Evolutionary conservation across 164 flowering plant species (phyloP), one percentile per base, ranked within the genome.

Genomic region (Nymphaea thermarum): DNA sequence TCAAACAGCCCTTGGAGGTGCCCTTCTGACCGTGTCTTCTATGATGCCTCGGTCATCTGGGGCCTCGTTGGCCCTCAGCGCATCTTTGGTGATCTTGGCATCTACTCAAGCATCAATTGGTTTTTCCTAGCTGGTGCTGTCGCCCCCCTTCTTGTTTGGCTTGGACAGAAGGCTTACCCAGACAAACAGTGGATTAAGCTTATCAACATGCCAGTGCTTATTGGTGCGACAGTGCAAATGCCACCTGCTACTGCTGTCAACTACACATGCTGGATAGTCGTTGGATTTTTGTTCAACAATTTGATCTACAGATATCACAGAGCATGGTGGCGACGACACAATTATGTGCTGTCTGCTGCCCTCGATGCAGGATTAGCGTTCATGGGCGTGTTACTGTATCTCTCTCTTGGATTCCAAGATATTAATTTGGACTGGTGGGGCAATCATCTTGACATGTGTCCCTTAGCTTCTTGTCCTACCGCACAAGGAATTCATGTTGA

Each of bases 301-400:
- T 77, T 72, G 51, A 43, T 90, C 3, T 85, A 72, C 68, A 79
- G 71, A 25, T 76, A 65, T 73, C 68, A 66, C 77, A 81, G 77
- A 77, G 60, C 42, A 1, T 88, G 94, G 96, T 88, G 96, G 96
- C 84, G 82, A 2, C 76, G 82, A 60, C 77, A 90, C 68, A 87
- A 71, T 64, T 90, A 88, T 36, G 66, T 84, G 15, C 45, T 90
- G 5, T 78, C 91, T 1, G 87, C 86, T 59, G 96, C 82, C n/a
- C 60, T 90, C 25, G 86, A 84, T 70, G 82, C 85, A 16, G 93
- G 93, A 5, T 53, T 81, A 45, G 91, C 91, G 2, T 83, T 87
- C 67, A 69, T 84, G 87, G 88, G 71, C 0, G 43, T 84, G 0
- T 7, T 77, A 42, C 10, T 62, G 42, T 61, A 61, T 51, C 42